A percentile compares a stretch with the other conserved stretches of the same genome.
phyloP scores from a whole-genome alignment of 345 rosid genomes.

The Gossypium sturtianum region DNA sequence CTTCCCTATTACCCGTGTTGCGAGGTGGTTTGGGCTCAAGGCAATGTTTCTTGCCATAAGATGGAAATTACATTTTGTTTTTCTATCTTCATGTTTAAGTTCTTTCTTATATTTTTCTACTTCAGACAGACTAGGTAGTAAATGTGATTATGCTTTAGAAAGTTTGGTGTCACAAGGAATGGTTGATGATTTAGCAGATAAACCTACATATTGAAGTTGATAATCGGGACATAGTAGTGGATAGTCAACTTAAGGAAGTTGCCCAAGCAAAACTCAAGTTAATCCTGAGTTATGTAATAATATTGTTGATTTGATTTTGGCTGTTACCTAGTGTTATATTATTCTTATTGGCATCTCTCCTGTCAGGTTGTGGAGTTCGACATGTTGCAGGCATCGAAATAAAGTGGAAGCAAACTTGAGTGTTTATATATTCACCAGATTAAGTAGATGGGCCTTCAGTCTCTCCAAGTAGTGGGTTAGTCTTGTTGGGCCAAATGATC shows the following conservation, averaged over 20 bases:
- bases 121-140: constrained; percentile 15
- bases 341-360: constrained; percentile 12
- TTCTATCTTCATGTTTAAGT: not conserved
- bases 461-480: too few species aligned
- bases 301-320: constrained; percentile 7
- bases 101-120: constrained; percentile 21
- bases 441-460: too few species aligned
- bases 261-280: constrained; percentile 73
- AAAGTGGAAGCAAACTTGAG: too few species aligned
- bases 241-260: constrained; percentile 40
- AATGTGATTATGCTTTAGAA: constrained; percentile 25
- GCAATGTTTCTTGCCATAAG: constrained; percentile 25
- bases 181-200: constrained; percentile 23
- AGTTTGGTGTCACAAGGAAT: constrained; percentile 19
- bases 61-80: not conserved
- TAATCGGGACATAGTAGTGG: constrained; percentile 25
- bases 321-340: constrained; percentile 2
- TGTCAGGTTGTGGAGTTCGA: constrained; percentile 75
- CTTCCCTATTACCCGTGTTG: constrained; percentile 63
- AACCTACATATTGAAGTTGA: constrained; percentile 23
- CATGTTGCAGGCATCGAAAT: constrained; percentile 25
- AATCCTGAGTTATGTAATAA: constrained; percentile 60
- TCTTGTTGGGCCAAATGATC: too few species aligned
- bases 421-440: too few species aligned
- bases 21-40: constrained; percentile 93